Evolutionary conservation across 2,329 filamentous ascomycete genomes (phyloP).

Genomic region (Colletotrichum sojae): DNA sequence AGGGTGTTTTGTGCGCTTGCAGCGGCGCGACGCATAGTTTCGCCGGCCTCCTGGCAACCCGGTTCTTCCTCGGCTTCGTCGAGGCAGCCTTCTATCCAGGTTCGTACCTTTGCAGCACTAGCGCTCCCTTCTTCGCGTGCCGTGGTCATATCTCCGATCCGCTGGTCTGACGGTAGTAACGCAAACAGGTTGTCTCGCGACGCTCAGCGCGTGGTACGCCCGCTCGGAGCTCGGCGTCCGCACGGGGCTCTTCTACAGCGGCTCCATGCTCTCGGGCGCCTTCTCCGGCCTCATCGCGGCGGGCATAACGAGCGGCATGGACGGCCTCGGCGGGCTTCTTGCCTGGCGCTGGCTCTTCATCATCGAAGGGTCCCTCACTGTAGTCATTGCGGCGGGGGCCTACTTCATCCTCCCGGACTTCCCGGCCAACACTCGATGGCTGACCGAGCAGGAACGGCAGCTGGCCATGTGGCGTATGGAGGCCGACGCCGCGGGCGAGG

Average conservation of each 20-base stretch:
- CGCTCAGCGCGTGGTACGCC: slow-evolving; percentile 37
- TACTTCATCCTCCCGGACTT: slow-evolving; percentile 50
- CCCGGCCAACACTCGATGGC: slow-evolving; percentile 54
- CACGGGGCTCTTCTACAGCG: slow-evolving; percentile 38
- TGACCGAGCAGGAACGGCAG: slow-evolving; percentile 42
- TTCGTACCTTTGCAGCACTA: slow-evolving; percentile 44
- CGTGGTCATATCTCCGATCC: neutral
- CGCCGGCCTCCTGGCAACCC: slow-evolving; percentile 29
- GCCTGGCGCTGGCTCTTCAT: slow-evolving; percentile 69
- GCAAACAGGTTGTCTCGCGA: slow-evolving; percentile 26
- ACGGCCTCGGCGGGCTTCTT: slow-evolving; percentile 26
- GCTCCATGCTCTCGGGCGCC: slow-evolving; percentile 43
- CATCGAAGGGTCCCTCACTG: slow-evolving; percentile 50
- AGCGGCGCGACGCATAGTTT: slow-evolving; percentile 33
- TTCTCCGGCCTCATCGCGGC: slow-evolving; percentile 44
- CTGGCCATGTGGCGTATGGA: slow-evolving; percentile 44
- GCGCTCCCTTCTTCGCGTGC: too few relatives aligned
- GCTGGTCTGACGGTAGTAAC: neutral
- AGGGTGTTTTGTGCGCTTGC: slow-evolving; percentile 39
- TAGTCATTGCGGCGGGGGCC: slow-evolving; percentile 59
- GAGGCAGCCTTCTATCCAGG: slow-evolving; percentile 44
- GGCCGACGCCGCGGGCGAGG: slow-evolving; percentile 43
- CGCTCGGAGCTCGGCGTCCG: slow-evolving; percentile 36
- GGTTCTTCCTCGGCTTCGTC: slow-evolving; percentile 38
- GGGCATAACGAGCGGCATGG: slow-evolving; percentile 40